These are phyloP conservation scores for Lentinula novae-zelandiae DNA, from an alignment of 1,284 basidiomycete genomes.

Conservation along the genomic window DNA sequence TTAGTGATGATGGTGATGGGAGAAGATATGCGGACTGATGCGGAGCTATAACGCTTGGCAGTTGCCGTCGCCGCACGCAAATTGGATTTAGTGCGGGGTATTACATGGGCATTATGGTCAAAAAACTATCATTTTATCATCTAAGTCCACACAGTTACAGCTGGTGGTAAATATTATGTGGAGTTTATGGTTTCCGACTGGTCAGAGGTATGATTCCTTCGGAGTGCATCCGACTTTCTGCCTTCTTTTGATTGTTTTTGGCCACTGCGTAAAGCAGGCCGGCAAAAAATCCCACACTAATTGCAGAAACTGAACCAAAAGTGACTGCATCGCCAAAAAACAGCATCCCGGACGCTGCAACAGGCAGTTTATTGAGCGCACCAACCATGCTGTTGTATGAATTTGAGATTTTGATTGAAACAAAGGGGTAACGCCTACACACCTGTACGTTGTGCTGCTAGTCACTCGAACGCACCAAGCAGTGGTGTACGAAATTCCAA, in stretches of 20 bases:
- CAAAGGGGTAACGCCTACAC: constrained; percentile 17
- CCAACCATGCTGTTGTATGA: constrained; percentile 85
- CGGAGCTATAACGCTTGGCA: not conserved
- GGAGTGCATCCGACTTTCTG: constrained; percentile 44
- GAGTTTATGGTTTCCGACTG: constrained; percentile 41
- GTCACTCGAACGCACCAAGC: constrained; percentile 98
- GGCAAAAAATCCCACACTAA: constrained; percentile 88
- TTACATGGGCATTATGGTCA: not conserved
- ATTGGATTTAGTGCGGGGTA: not conserved
- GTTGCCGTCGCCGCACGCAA: not conserved
- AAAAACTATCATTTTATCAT: not conserved
- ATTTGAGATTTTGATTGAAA: constrained; percentile 9
- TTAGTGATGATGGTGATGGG: not conserved
- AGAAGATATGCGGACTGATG: not conserved
- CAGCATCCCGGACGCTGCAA: constrained; percentile 94
- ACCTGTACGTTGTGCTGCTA: constrained; percentile 97
- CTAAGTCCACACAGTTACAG: not conserved
- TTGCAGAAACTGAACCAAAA: constrained; percentile 83
- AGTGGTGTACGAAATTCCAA: constrained; percentile 97
- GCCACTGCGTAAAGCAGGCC: constrained; percentile 88
- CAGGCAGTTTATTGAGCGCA: constrained; percentile 96
- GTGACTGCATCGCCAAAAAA: constrained; percentile 93
- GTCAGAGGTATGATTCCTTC: constrained; percentile 57
- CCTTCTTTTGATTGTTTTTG: constrained; percentile 83
- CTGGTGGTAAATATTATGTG: not conserved